phyloP scores from a whole-genome alignment of 1,284 basidiomycete species.

The Lentinula novae-zelandiae region DNA sequence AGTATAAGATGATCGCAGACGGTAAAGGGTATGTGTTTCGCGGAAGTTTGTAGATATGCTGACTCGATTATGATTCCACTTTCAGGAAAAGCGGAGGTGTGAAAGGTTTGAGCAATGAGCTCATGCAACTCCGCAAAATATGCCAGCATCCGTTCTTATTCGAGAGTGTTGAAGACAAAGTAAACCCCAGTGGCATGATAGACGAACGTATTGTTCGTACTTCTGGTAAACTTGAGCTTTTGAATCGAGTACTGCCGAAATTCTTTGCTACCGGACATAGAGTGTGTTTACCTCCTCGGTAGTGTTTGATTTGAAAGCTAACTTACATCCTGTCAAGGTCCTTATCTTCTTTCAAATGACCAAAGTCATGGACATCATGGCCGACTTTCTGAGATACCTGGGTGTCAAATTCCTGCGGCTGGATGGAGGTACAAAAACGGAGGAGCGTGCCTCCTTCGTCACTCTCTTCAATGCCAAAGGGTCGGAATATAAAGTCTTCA shows the following conservation, averaged over 20 bases:
- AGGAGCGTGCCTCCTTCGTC: conserved; percentile 91
- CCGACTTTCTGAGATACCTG: conserved; percentile 93
- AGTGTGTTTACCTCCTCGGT: conserved; percentile 38
- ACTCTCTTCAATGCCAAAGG: conserved; percentile 89
- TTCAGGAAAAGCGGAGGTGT: conserved; percentile 70
- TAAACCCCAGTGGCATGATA: conserved; percentile 79
- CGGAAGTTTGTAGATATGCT: conserved; percentile 5
- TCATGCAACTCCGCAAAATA: conserved; percentile 99
- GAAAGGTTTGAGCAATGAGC: conserved; percentile 91
- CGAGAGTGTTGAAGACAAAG: conserved; percentile 90
- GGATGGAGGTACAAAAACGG: conserved; percentile 97
- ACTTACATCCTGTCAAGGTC: conserved; percentile 46
- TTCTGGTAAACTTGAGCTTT: conserved; percentile 94
- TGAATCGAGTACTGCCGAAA: conserved; percentile 92
- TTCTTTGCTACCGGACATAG: conserved; percentile 92
- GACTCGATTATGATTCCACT: conserved; percentile 8
- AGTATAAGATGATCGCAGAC: conserved; percentile 94
- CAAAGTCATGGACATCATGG: conserved; percentile 99
- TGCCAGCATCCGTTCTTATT: conserved; percentile 98
- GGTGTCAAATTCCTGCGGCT: conserved; percentile 91
- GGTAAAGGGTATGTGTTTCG: conserved; percentile 64
- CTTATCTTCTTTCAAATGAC: conserved; percentile 99
- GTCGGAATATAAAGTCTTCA: conserved; percentile 93
- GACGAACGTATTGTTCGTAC: conserved; percentile 87
- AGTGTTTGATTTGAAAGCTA: conserved; percentile 6